phyloP scores from a whole-genome alignment of 352 stramenopile species.

The Phytophthora melonis region DNA sequence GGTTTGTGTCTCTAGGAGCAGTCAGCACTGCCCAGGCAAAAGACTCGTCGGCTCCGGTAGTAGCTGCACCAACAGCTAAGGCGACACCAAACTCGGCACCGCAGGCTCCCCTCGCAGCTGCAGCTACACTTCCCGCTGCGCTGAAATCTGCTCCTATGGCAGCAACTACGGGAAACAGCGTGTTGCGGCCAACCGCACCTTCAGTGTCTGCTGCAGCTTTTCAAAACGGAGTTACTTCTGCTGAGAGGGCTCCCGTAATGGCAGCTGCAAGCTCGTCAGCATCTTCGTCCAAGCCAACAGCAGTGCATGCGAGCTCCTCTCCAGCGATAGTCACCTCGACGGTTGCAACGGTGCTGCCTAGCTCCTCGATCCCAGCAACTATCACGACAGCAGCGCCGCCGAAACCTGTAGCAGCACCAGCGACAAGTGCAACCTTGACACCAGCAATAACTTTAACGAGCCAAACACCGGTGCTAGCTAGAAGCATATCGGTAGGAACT shows the following conservation, averaged over 20 bases:
- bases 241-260: not conserved
- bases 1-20: constrained; percentile 2
- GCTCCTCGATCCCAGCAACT: not conserved
- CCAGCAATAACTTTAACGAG: not conserved
- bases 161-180: not conserved
- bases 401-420: not conserved
- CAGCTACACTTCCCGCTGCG: not conserved
- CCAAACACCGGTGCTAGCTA: not conserved
- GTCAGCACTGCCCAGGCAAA: not conserved
- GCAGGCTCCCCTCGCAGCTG: not conserved
- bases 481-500: not conserved
- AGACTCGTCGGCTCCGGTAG: constrained; percentile 1
- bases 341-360: not conserved
- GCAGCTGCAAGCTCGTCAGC: not conserved
- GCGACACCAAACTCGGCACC: not conserved
- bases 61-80: no score
- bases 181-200: not conserved
- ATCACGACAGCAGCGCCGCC: no score
- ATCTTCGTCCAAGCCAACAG: not conserved
- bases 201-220: not conserved
- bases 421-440: not conserved
- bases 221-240: not conserved
- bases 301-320: not conserved
- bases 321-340: not conserved
- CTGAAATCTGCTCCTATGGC: not conserved